These are phyloP conservation scores for Stygiomarasmius scandens DNA, from an alignment of 1,284 basidiomycete genomes.

Conservation along the genomic window DNA sequence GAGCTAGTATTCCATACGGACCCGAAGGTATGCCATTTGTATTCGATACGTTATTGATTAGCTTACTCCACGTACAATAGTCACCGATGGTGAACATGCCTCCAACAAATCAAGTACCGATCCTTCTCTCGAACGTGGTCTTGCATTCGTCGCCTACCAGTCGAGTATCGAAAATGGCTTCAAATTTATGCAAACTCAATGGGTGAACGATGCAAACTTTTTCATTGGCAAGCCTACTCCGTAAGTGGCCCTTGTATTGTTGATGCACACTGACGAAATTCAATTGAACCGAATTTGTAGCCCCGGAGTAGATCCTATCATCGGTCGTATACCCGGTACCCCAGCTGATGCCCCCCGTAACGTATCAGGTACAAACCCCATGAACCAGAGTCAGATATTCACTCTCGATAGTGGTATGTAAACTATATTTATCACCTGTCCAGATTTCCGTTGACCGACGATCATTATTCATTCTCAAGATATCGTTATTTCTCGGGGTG, in stretches of 20 bases:
- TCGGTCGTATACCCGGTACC: conserved; percentile 13
- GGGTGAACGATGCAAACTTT: conserved; percentile 27
- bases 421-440: background rate
- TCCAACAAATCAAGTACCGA: conserved; percentile 17
- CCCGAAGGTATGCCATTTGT: conserved; percentile 30
- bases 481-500: conserved; percentile 35
- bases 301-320: conserved; percentile 28
- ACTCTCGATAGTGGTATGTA: conserved; percentile 10
- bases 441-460: too few relatives aligned
- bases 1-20: conserved; percentile 43
- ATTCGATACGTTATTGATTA: too few relatives aligned
- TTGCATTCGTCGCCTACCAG: conserved; percentile 35
- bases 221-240: conserved; percentile 1
- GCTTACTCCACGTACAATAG: conserved; percentile 1
- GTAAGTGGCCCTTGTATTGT: conserved; percentile 3
- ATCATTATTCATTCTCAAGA: too few relatives aligned
- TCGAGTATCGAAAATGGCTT: conserved; percentile 28
- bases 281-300: background rate
- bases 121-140: too few relatives aligned
- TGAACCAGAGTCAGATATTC: background rate
- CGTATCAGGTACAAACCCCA: conserved; percentile 23
- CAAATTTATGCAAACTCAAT: conserved; percentile 31
- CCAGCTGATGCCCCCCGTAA: conserved; percentile 2
- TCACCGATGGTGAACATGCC: conserved; percentile 20
- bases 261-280: background rate